Evolutionary conservation across 176 grass and related monocot species (phyloP).

Genomic region (Alopecurus myosuroides): DNA sequence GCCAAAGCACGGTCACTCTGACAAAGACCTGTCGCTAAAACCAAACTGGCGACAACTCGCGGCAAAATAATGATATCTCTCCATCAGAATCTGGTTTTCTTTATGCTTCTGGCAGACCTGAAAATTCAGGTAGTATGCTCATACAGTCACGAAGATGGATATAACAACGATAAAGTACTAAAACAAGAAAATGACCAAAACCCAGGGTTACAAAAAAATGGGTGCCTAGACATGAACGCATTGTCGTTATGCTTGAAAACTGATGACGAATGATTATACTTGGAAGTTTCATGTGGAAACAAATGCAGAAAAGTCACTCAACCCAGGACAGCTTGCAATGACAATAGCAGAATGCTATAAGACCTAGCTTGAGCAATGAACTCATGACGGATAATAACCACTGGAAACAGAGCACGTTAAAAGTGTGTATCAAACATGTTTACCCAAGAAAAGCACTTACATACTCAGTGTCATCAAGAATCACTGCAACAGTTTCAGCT

Average conservation of each 20-base stretch:
- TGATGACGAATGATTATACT: not conserved
- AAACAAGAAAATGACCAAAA: not conserved
- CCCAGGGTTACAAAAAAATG: not conserved
- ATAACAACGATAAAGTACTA: not conserved
- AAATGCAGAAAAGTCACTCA: not conserved
- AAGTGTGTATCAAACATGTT: not conserved
- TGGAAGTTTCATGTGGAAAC: not conserved
- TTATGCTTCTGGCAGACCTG: slow-evolving; percentile 96
- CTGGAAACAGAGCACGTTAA: not conserved
- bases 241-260: too few relatives aligned
- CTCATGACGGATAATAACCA: not conserved
- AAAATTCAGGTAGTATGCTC: not conserved
- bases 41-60: slow-evolving; percentile 64
- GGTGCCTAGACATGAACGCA: not conserved
- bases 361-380: not conserved
- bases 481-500: slow-evolving; percentile 69
- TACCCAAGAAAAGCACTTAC: slow-evolving; percentile 47
- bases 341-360: not conserved
- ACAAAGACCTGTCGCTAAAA: slow-evolving; percentile 51
- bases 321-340: not conserved
- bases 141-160: not conserved
- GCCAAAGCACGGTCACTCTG: slow-evolving; percentile 70
- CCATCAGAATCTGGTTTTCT: slow-evolving; percentile 92
- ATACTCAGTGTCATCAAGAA: slow-evolving; percentile 89
- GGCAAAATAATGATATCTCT: slow-evolving; percentile 95